Percentiles rank a stretch among this genome's conserved stretches.
Conservation (phyloP, 257 asterid species). For the Perilla frutescens region DNA sequence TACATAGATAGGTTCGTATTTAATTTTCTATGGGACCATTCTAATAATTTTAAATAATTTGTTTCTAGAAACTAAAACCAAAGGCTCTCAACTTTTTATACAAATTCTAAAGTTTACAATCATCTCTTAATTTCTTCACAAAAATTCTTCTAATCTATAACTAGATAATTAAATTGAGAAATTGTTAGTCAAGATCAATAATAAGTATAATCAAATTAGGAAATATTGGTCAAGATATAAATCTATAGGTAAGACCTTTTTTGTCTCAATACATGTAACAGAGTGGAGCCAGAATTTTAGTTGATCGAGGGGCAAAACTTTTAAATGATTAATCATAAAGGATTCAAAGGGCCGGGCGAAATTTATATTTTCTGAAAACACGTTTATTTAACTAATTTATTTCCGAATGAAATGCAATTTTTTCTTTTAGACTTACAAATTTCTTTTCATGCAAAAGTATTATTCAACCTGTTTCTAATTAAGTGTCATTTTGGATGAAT, state of each 20-base stretch:
- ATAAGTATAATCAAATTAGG: not conserved
- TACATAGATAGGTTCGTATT: not conserved
- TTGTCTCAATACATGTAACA: not conserved
- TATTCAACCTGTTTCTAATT: too few species aligned
- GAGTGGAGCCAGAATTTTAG: not conserved
- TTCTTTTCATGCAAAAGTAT: too few species aligned
- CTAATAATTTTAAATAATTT: conserved; percentile 1
- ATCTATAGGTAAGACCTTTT: not conserved
- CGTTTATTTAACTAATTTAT: too few species aligned
- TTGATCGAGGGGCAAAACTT: not conserved
- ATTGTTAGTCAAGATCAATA: not conserved
- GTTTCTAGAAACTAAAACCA: conserved; percentile 4
- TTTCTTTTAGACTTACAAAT: too few species aligned
- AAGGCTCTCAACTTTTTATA: not conserved
- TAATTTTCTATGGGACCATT: conserved; percentile 28
- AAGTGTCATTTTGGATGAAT: too few species aligned
- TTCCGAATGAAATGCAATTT: too few species aligned
- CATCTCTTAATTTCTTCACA: not conserved
- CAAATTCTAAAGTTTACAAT: conserved; percentile 1
- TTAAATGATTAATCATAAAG: not conserved
- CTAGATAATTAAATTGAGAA: not conserved
- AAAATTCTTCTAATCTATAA: not conserved
- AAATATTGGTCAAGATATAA: not conserved
- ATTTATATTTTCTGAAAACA: too few species aligned
- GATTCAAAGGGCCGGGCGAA: not conserved